Base-by-base conservation (phyloP, 768 basidiomycete species). In the Royoungia palumana region DNA sequence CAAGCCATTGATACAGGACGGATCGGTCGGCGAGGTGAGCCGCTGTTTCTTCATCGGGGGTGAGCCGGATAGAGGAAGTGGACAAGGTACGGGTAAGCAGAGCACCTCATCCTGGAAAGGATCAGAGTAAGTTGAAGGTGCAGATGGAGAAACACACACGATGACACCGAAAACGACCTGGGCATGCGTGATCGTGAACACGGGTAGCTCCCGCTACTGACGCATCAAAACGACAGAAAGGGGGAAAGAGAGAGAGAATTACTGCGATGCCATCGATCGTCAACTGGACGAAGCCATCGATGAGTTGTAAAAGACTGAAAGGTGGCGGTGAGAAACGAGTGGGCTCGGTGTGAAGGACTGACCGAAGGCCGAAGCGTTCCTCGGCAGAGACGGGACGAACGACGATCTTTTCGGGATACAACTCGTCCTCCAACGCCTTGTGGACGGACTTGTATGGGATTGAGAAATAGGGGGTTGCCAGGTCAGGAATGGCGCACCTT, bases 291-390 rank as follows among this genome's bases (percentile, higher is more conserved):
- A 94, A 58, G 41, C 80, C 80, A 4, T 76, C 71, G 2, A 92
- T 65, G 78, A 92, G 85, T 55, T 87, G 85, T 20, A 92, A 56
- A 9, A 95, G 69, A 19, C 93, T 91, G 12, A 4, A 22, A 49
- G 0, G 53, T 11, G 41, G 34, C 4, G 47, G n/a, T 44, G 21
- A 61, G 30, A 20, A 38, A 9, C 27, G 16, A 9, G 17, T 19
- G 27, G 20, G 28, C n/a, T 5, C 1, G 37, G 13, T 21, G 21
- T 17, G 35, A 49, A 14, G 11, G 37, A 59, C 75, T 44, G 56
- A 86, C 90, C 85, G 76, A 48, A 89, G 63, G 13, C 78, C 92
- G 86, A 92, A 94, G 21, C 74, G 74, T 50, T 94, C 89, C 67
- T 92, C 92, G 2, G 73, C 59, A 0, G 77, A 80, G 0, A 63